phyloP scores from a whole-genome alignment of 805 yeast genomes.

The Starmerella stigmatis region DNA sequence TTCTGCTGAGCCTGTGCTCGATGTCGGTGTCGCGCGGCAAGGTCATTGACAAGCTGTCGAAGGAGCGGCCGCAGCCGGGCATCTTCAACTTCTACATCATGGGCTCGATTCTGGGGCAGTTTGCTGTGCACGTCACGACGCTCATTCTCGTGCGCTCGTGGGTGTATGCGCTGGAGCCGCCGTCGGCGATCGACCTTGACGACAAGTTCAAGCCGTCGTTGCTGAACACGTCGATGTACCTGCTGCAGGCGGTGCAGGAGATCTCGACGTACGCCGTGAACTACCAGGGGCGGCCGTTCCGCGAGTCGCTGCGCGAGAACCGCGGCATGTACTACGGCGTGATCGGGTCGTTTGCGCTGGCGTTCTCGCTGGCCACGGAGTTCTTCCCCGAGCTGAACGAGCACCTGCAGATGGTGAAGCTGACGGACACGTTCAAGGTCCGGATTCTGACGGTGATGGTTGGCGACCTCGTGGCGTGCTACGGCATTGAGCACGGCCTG shows the following conservation, averaged over 20 bases:
- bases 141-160: constrained; percentile 73
- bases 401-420: constrained; percentile 82
- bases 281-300: constrained; percentile 94
- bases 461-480: constrained; percentile 65
- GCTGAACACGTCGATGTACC: constrained; percentile 90
- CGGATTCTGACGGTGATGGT: constrained; percentile 65
- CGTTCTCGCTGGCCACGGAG: constrained; percentile 87
- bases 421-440: constrained; percentile 61
- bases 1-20: constrained; percentile 86
- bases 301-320: constrained; percentile 80
- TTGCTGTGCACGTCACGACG: constrained; percentile 80
- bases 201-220: constrained; percentile 80
- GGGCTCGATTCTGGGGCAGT: constrained; percentile 96
- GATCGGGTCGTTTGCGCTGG: constrained; percentile 78
- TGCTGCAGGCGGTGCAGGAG: constrained; percentile 89
- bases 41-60: constrained; percentile 77
- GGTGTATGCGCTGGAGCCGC: constrained; percentile 81
- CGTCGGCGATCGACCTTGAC: constrained; percentile 67
- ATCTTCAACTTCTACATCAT: constrained; percentile 89
- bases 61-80: constrained; percentile 94
- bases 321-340: constrained; percentile 96
- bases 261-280: constrained; percentile 96
- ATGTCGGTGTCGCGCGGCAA: constrained; percentile 88
- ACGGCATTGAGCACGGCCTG: constrained; percentile 68
- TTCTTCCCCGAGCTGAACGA: constrained; percentile 89